Evolutionary conservation across 345 rosid species (phyloP), one percentile per base, ranked within the genome.

Genomic region (Tarenaya hassleriana): DNA sequence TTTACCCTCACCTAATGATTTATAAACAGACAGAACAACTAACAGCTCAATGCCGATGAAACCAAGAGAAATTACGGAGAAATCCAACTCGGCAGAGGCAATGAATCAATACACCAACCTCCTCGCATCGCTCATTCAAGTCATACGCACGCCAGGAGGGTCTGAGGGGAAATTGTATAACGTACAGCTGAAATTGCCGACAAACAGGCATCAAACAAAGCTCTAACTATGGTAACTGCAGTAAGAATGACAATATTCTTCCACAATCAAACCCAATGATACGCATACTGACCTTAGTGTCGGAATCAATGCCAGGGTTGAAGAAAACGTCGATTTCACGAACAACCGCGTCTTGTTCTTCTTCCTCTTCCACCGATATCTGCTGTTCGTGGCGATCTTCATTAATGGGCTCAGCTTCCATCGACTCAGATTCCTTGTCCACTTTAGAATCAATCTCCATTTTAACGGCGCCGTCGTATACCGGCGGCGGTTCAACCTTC

Each of bases 101-200:
- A 7, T 5, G n/a, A 35, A 34, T 32, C 15, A 37, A 37, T 7
- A 48, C 0, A 63, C 60, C 41, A 60, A 81, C 97, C 95, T 82
- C 86, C 63, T 78, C 52, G 16, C 96, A 91, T 32, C 79, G 73
- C 34, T 82, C 89, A 32, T 90, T 96, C 67, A 91, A 61, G 45
- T 91, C 96, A 17, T 84, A 91, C 1, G 95, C 89, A 41, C 95
- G 86, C 98, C 98, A 91, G 45, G 71, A 57, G 2, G 96, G 81
- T 60, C 98, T 73, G 46, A 82, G 39, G 7, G 96, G 96, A 74
- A 78, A 91, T 70, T 91, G 98, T 73, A 82, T 29, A 21, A 91
- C 83, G 70, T 82, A 87, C 16, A 91, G 55, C 97, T 90, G 79
- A 34, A 76, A 51, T 31, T 31, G 18, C n/a, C n/a, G 16, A 46